Percentiles rank a stretch among this genome's conserved stretches.
phyloP scores from a whole-genome alignment of 192 early-diverging fungal genomes.

The Rhizoclosmatium sp. region DNA sequence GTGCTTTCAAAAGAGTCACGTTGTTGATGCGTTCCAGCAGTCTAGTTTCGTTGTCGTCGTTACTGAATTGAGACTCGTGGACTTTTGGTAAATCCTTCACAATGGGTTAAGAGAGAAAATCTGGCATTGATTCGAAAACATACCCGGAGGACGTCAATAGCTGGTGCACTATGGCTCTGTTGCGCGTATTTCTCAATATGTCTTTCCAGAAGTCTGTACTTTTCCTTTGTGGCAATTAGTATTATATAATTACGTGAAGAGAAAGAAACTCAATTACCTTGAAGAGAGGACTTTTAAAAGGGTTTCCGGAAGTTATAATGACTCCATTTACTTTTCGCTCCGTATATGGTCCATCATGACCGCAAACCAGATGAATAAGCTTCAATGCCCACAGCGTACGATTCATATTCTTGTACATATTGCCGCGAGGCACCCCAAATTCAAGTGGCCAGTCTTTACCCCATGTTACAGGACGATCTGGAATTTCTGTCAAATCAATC shows the following conservation, averaged over 20 bases:
- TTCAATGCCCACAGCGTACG: neutral
- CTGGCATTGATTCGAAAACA: too few relatives aligned
- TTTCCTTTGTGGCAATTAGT: too few relatives aligned
- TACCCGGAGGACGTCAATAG: too few relatives aligned
- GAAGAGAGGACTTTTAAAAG: neutral
- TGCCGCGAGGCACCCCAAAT: neutral
- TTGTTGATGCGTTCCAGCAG: slow-evolving; percentile 1
- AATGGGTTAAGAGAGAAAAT: too few relatives aligned
- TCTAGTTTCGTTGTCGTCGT: neutral
- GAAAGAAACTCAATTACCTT: neutral
- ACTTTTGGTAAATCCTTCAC: slow-evolving; percentile 4
- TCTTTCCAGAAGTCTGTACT: too few relatives aligned
- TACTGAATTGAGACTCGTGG: neutral
- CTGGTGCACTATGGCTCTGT: too few relatives aligned
- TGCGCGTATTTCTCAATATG: too few relatives aligned
- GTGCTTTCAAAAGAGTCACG: neutral
- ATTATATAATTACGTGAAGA: too few relatives aligned
- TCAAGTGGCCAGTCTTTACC: neutral
- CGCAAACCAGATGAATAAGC: neutral
- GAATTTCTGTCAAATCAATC: neutral
- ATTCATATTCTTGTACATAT: neutral
- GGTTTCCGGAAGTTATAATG: neutral
- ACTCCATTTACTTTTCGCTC: neutral
- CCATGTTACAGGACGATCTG: neutral
- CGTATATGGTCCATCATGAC: neutral